Conservation (phyloP, 2,329 filamentous ascomycete species). For the Pseudocercospora fuligena region DNA sequence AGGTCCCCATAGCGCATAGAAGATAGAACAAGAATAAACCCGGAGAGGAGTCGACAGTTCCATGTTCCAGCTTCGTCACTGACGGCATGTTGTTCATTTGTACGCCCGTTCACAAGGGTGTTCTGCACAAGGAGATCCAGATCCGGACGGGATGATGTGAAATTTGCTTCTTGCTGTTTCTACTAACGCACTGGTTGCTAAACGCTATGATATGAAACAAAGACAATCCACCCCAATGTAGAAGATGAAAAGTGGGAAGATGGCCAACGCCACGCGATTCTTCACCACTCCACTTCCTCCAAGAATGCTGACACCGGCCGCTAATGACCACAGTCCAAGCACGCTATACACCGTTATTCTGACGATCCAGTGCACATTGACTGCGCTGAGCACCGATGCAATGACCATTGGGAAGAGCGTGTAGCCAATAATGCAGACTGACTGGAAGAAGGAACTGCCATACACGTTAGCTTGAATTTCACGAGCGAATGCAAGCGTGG, state of each 20-base stretch:
- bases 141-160: not conserved
- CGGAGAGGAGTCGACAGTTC: not conserved
- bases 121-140: not conserved
- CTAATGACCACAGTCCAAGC: slow-evolving; percentile 88
- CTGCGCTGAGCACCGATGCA: slow-evolving; percentile 83
- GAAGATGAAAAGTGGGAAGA: slow-evolving; percentile 94
- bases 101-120: not conserved
- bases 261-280: slow-evolving; percentile 89
- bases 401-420: slow-evolving; percentile 96
- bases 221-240: slow-evolving; percentile 91
- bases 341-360: slow-evolving; percentile 90
- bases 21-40: not conserved
- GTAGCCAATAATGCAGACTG: slow-evolving; percentile 96
- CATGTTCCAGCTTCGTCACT: not conserved
- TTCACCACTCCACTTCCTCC: slow-evolving; percentile 94
- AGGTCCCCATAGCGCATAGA: not conserved
- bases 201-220: slow-evolving; percentile 76
- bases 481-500: not conserved
- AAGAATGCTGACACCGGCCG: slow-evolving; percentile 92
- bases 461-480: slow-evolving; percentile 37
- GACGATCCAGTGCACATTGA: slow-evolving; percentile 77
- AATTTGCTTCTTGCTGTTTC: slow-evolving; percentile 1
- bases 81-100: not conserved
- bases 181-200: slow-evolving; percentile 3
- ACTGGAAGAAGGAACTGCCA: slow-evolving; percentile 91